Percentiles rank a stretch among this genome's conserved stretches.
These are phyloP conservation scores for Tolypocladium cylindrosporum DNA, from an alignment of 2,329 filamentous ascomycete species.

Conservation along the genomic window DNA sequence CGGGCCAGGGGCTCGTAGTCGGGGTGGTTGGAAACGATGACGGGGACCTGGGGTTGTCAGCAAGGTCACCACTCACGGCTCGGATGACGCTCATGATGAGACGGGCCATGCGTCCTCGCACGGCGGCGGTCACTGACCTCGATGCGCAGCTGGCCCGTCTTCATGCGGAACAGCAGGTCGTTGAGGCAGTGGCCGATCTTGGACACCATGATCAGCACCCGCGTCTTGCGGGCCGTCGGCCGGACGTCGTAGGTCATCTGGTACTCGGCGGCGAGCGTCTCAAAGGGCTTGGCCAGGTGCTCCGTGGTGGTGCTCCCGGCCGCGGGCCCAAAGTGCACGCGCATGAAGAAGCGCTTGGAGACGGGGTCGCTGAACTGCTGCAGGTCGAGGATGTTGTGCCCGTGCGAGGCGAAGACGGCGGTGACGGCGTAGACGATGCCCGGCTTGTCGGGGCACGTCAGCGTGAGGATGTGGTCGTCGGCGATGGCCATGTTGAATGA, in stretches of 20 bases:
- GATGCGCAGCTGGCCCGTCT: conserved; percentile 63
- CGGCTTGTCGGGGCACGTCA: conserved; percentile 75
- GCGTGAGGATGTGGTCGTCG: conserved; percentile 62
- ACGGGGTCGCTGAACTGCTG: conserved; percentile 74
- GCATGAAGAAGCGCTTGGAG: conserved; percentile 76
- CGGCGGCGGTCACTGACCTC: conserved; percentile 27
- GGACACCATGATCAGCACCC: conserved; percentile 80
- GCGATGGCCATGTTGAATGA: conserved; percentile 20
- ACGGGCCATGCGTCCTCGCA: background rate
- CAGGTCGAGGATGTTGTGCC: conserved; percentile 73
- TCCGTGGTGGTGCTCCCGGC: conserved; percentile 34
- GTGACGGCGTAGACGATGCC: conserved; percentile 82
- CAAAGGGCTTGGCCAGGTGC: conserved; percentile 46
- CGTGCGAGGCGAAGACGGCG: conserved; percentile 60
- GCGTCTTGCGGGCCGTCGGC: conserved; percentile 57
- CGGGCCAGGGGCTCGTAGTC: conserved; percentile 60
- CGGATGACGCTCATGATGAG: background rate
- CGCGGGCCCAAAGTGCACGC: conserved; percentile 67
- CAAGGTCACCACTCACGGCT: too few species aligned
- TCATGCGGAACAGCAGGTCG: conserved; percentile 71
- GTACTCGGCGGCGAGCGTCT: conserved; percentile 51
- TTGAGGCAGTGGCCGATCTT: conserved; percentile 83
- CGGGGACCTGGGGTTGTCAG: conserved; percentile 37
- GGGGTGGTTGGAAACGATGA: conserved; percentile 75
- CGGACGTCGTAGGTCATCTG: conserved; percentile 63